phyloP scores from a whole-genome alignment of 495 filamentous ascomycete genomes.

The Hypoxylon intermedium region DNA sequence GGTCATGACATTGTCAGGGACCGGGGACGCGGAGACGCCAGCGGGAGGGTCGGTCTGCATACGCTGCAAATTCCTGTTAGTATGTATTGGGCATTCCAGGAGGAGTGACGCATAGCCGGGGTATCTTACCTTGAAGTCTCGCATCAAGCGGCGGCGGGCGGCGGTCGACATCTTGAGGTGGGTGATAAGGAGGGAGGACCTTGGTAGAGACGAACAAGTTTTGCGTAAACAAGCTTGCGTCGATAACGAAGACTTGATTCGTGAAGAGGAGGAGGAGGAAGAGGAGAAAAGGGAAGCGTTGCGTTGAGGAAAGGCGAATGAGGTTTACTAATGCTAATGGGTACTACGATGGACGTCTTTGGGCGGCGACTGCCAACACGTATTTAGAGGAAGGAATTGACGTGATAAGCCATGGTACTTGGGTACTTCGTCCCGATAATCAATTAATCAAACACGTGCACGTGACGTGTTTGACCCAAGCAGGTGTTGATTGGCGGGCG shows the following conservation, averaged over 20 bases:
- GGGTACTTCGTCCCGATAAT: not conserved
- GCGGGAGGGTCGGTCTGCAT: conserved; percentile 99
- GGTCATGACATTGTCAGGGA: conserved; percentile 99
- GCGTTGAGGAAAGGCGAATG: conserved; percentile 19
- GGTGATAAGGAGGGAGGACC: not conserved
- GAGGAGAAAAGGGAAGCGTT: conserved; percentile 11
- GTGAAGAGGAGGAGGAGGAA: not conserved
- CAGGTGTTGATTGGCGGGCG: too few relatives aligned
- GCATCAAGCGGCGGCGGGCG: conserved; percentile 93
- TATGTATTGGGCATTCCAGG: not conserved
- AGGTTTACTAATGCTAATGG: conserved; percentile 15
- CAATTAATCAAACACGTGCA: not conserved
- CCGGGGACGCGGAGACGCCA: conserved; percentile 93
- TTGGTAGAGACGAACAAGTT: not conserved
- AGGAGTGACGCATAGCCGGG: not conserved
- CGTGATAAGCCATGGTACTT: conserved; percentile 27
- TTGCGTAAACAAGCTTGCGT: not conserved
- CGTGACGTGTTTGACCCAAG: conserved; percentile 10
- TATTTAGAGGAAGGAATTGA: conserved; percentile 11
- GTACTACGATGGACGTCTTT: too few relatives aligned
- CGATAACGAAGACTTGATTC: not conserved
- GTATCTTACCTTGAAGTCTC: conserved; percentile 90
- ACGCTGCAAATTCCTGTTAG: conserved; percentile 64
- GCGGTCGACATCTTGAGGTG: conserved; percentile 80
- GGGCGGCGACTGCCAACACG: conserved; percentile 30